phyloP scores from a whole-genome alignment of 495 filamentous ascomycete genomes.

The Penicillium pancosmium region DNA sequence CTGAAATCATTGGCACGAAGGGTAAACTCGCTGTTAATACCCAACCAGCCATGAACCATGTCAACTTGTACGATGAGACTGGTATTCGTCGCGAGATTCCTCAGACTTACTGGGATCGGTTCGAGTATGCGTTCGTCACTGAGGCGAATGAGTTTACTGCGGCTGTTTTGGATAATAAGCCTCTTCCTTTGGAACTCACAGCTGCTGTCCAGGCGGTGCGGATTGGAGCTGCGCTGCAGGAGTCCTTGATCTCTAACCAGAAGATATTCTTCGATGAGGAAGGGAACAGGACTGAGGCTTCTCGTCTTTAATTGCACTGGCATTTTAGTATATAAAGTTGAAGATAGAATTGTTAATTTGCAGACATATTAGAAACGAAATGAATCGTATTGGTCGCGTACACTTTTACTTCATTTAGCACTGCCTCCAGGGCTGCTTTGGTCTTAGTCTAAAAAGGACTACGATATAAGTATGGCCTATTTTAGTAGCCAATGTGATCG shows the following conservation, averaged over 20 bases:
- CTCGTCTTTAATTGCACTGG: conserved; percentile 11
- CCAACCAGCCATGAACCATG: conserved; percentile 53
- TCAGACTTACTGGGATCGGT: conserved; percentile 61
- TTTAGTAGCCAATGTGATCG: too few relatives aligned
- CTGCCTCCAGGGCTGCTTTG: too few relatives aligned
- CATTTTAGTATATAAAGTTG: background rate
- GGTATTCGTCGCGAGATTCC: conserved; percentile 61
- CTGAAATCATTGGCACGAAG: conserved; percentile 63
- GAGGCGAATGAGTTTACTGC: conserved; percentile 65
- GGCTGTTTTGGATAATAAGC: conserved; percentile 51
- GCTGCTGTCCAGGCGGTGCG: conserved; percentile 61
- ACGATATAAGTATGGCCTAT: too few relatives aligned
- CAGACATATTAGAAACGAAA: background rate
- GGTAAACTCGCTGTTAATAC: conserved; percentile 62
- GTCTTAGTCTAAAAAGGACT: too few relatives aligned
- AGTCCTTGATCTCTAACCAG: conserved; percentile 55
- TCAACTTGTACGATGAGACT: conserved; percentile 50
- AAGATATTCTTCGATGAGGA: conserved; percentile 59
- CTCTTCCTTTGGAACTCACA: conserved; percentile 55
- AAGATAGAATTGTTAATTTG: background rate
- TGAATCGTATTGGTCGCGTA: background rate
- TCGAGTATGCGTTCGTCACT: conserved; percentile 63
- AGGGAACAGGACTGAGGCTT: conserved; percentile 44
- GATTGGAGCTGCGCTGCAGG: conserved; percentile 63
- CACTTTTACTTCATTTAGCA: too few relatives aligned